phyloP scores from a whole-genome alignment of 805 yeast genomes.

The Grigorovia transvaalensis region DNA sequence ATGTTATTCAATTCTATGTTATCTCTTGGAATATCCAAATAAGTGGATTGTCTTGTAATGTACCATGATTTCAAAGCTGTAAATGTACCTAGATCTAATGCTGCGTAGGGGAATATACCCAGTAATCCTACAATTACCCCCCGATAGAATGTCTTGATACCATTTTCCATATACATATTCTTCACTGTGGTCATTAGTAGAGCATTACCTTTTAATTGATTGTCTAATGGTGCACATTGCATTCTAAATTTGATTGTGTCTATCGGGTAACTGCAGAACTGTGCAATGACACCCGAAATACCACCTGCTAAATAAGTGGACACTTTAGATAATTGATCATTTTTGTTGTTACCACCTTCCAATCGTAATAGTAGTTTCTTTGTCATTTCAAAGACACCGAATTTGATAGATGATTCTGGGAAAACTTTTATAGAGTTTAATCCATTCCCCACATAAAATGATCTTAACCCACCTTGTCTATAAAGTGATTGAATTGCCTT shows the following conservation, averaged over 20 bases:
- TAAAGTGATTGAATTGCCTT: constrained; percentile 77
- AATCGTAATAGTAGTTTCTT: constrained; percentile 61
- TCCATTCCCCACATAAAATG: constrained; percentile 94
- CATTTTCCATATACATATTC: constrained; percentile 72
- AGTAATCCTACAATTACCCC: constrained; percentile 86
- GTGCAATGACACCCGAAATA: constrained; percentile 88
- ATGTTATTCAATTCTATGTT: constrained; percentile 70
- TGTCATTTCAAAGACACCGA: constrained; percentile 87
- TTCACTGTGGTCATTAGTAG: constrained; percentile 58
- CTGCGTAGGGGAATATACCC: constrained; percentile 97
- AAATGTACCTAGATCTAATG: constrained; percentile 89
- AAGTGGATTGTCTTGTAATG: constrained; percentile 49
- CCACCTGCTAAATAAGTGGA: constrained; percentile 94
- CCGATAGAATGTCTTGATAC: constrained; percentile 66
- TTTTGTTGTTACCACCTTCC: constrained; percentile 73
- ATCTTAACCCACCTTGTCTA: constrained; percentile 76
- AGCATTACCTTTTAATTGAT: constrained; percentile 47
- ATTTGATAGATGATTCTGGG: constrained; percentile 95
- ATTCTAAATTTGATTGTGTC: constrained; percentile 89
- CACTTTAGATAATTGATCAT: constrained; percentile 55
- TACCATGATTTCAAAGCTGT: constrained; percentile 74
- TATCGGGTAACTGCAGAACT: constrained; percentile 86
- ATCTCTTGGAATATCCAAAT: constrained; percentile 41
- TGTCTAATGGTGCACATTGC: constrained; percentile 80
- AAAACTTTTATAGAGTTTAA: constrained; percentile 86